Conservation (phyloP, 345 rosid genomes). For the Corchorus capsularis region DNA sequence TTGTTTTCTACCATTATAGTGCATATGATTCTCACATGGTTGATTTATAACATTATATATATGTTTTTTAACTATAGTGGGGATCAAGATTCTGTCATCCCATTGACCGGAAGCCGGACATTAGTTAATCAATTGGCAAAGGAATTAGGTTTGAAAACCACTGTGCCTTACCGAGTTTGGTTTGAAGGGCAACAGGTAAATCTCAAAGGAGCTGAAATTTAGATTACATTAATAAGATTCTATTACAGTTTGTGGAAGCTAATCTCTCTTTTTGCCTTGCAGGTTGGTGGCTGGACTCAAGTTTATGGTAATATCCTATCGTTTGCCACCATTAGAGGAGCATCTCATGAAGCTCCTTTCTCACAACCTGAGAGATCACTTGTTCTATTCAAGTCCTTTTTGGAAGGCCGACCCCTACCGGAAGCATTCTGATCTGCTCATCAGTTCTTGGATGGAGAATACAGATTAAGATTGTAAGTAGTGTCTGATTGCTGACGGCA, state of each 20-base stretch:
- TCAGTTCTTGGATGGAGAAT: conserved; percentile 21
- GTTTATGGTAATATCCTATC: conserved; percentile 76
- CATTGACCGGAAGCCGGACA: conserved; percentile 80
- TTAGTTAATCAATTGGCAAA: conserved; percentile 63
- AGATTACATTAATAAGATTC: not conserved
- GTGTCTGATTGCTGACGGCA: conserved; percentile 24
- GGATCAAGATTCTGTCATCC: conserved; percentile 97
- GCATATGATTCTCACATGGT: not conserved
- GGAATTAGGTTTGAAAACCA: conserved; percentile 57
- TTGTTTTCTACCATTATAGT: not conserved
- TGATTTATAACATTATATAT: conserved; percentile 6
- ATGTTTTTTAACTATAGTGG: conserved; percentile 52
- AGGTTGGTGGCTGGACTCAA: conserved; percentile 99
- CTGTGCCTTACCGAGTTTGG: conserved; percentile 82
- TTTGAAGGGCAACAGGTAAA: conserved; percentile 86
- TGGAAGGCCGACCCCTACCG: conserved; percentile 65
- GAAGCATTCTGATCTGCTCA: conserved; percentile 58
- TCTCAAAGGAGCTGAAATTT: not conserved
- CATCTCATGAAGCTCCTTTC: conserved; percentile 93
- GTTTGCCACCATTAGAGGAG: conserved; percentile 96
- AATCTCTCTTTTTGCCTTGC: conserved; percentile 17
- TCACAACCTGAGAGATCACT: conserved; percentile 96
- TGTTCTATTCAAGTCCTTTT: conserved; percentile 75
- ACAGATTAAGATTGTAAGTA: conserved; percentile 36
- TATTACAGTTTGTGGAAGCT: not conserved